Percentiles rank a stretch among this genome's conserved stretches.
These are phyloP conservation scores for Eucalyptus cloeziana DNA, from an alignment of 345 rosid genomes.

Conservation along the genomic window DNA sequence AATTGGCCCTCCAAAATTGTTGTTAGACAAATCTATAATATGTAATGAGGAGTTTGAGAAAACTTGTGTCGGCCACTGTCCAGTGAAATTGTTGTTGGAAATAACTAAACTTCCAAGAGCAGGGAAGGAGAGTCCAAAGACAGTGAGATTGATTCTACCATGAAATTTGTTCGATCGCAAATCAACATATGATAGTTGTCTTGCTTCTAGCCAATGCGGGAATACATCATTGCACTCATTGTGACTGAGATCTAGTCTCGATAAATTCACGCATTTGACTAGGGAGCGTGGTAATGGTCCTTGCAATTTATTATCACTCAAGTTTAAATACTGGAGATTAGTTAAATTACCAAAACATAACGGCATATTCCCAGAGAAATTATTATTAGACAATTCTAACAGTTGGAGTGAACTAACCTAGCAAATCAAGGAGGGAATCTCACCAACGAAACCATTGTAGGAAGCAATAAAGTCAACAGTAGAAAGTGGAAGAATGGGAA, in stretches of 20 bases:
- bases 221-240: neutral
- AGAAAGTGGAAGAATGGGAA: neutral
- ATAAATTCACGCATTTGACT: neutral
- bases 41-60: neutral
- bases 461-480: rapidly evolving
- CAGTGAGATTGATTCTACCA: neutral
- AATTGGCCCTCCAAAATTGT: too few species aligned
- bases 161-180: neutral
- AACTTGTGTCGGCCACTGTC: neutral
- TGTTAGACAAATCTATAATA: neutral
- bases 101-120: rapidly evolving
- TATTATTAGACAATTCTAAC: neutral
- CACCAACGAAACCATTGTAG: neutral
- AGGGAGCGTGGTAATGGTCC: neutral
- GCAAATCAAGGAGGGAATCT: neutral
- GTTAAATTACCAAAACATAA: neutral
- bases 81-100: neutral
- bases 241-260: neutral
- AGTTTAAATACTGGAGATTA: rapidly evolving
- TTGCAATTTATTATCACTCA: neutral
- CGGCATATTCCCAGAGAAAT: neutral
- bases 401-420: neutral
- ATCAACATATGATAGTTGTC: neutral
- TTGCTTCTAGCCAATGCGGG: neutral
- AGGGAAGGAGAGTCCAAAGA: neutral